phyloP scores from a whole-genome alignment of 768 basidiomycete species.

The Phanerochaete sordida region DNA sequence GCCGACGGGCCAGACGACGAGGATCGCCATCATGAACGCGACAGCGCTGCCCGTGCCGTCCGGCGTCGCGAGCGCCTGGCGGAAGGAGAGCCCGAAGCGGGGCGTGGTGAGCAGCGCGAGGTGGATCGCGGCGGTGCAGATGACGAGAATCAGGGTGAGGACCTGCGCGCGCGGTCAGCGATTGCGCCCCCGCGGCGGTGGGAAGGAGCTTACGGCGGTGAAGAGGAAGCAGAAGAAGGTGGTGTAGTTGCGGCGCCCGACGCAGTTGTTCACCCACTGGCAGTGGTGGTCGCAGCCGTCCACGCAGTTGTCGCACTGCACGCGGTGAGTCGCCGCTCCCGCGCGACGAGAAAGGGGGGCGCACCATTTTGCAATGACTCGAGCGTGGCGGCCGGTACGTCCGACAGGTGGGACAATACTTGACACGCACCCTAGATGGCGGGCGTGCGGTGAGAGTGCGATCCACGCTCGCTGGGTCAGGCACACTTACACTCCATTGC shows the following conservation, averaged over 20 bases:
- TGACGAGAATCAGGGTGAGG: constrained; percentile 69
- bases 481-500: constrained; percentile 64
- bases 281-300: constrained; percentile 94
- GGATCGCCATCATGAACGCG: constrained; percentile 66
- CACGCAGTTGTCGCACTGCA: constrained; percentile 94
- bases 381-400: constrained; percentile 92
- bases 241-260: constrained; percentile 93
- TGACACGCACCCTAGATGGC: constrained; percentile 71
- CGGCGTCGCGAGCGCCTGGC: constrained; percentile 34
- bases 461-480: neutral
- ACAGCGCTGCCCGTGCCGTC: constrained; percentile 76
- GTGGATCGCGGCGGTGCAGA: constrained; percentile 82
- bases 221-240: constrained; percentile 87
- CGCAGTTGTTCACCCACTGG: constrained; percentile 92
- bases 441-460: neutral
- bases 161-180: constrained; percentile 39
- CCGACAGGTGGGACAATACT: constrained; percentile 91
- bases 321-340: constrained; percentile 1
- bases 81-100: constrained; percentile 44
- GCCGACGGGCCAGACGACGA: constrained; percentile 79
- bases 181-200: neutral
- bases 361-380: constrained; percentile 93
- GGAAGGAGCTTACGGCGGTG: constrained; percentile 55
- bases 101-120: constrained; percentile 60
- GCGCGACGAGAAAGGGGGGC: constrained; percentile 11